Evolutionary conservation across 495 filamentous ascomycete genomes (phyloP).

Genomic region (Aspergillus wentii): DNA sequence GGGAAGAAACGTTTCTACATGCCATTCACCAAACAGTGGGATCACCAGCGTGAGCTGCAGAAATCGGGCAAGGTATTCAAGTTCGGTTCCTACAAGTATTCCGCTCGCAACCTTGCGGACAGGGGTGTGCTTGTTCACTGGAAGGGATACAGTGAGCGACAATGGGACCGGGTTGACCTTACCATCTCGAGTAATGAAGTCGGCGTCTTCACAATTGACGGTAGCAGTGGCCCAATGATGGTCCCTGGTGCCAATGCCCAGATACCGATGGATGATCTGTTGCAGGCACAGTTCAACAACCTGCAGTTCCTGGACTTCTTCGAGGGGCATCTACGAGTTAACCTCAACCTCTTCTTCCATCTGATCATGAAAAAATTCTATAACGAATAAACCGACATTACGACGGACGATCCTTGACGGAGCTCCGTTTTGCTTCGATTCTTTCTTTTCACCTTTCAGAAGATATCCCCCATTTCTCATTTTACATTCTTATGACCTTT

Average conservation of each 20-base stretch:
- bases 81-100: conserved; percentile 97
- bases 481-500: no score
- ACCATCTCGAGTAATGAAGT: conserved; percentile 94
- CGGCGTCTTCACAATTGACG: conserved; percentile 90
- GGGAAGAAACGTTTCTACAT: conserved; percentile 92
- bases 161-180: conserved; percentile 88
- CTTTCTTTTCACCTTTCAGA: no score
- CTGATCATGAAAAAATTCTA: conserved; percentile 98
- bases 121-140: conserved; percentile 90
- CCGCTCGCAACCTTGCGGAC: conserved; percentile 79
- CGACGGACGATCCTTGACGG: no score
- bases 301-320: conserved; percentile 93
- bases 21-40: conserved; percentile 98
- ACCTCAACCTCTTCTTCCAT: conserved; percentile 94
- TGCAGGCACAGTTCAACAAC: conserved; percentile 96
- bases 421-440: no score
- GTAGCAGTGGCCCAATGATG: conserved; percentile 88
- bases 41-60: conserved; percentile 92
- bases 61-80: conserved; percentile 88
- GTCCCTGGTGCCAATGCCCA: conserved; percentile 89
- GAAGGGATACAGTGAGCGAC: conserved; percentile 76
- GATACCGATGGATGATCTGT: conserved; percentile 85
- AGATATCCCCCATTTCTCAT: no score
- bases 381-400: conserved; percentile 42
- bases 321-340: conserved; percentile 79